A percentile compares a stretch with the other conserved stretches of the same genome.
Evolutionary conservation across 345 rosid species (phyloP).

Genomic region (Noccaea bulbosa): DNA sequence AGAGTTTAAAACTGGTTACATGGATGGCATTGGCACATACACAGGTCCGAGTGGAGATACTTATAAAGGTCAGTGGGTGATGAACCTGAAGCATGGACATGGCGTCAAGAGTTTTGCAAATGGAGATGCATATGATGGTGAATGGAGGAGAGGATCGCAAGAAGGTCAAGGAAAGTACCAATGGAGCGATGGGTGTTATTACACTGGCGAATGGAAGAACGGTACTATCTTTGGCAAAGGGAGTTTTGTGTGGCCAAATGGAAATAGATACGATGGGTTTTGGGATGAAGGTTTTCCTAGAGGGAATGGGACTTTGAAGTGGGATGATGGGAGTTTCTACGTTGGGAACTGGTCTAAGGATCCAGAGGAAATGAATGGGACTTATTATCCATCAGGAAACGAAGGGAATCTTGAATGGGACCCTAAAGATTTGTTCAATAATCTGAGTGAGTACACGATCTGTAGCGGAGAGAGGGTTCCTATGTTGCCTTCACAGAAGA

Average conservation of each 20-base stretch:
- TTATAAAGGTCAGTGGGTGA: constrained; percentile 83
- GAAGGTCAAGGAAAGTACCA: constrained; percentile 82
- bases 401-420: constrained; percentile 63
- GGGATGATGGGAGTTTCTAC: constrained; percentile 85
- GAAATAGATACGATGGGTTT: constrained; percentile 66
- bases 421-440: constrained; percentile 60
- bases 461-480: constrained; percentile 71
- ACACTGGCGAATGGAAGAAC: constrained; percentile 79
- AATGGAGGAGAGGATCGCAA: constrained; percentile 80
- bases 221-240: constrained; percentile 74
- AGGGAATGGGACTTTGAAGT: constrained; percentile 70
- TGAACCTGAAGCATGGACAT: constrained; percentile 88
- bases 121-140: constrained; percentile 88
- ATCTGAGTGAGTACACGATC: constrained; percentile 45
- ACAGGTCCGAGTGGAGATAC: constrained; percentile 62
- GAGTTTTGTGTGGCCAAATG: constrained; percentile 67
- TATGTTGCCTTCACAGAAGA: constrained; percentile 85
- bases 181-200: constrained; percentile 66
- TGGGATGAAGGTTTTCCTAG: constrained; percentile 91
- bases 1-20: constrained; percentile 86
- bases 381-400: constrained; percentile 63
- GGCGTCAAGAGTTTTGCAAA: constrained; percentile 62
- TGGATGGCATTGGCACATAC: constrained; percentile 86
- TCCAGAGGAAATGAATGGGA: constrained; percentile 75
- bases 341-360: constrained; percentile 88